These are phyloP conservation scores for Zygoascus meyerae DNA, from an alignment of 1,139 yeast species.

Conservation along the genomic window DNA sequence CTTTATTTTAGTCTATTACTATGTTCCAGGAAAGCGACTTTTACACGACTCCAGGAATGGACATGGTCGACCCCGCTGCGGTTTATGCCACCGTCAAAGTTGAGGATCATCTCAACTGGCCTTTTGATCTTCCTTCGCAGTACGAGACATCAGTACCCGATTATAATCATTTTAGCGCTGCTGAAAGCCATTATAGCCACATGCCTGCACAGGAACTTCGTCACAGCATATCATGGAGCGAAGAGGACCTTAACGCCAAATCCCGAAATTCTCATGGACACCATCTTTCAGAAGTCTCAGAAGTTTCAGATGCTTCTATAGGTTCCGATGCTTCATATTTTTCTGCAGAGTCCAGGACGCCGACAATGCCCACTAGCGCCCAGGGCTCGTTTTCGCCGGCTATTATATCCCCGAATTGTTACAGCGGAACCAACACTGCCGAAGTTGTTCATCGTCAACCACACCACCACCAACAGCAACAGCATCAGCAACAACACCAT, in stretches of 20 bases:
- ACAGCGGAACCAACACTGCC: too few relatives aligned
- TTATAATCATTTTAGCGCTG: too few relatives aligned
- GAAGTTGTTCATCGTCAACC: too few relatives aligned
- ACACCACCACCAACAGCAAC: background rate
- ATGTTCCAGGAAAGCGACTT: constrained; percentile 8
- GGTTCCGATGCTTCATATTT: constrained; percentile 4
- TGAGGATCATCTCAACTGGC: too few relatives aligned
- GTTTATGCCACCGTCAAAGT: background rate
- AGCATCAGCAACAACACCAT: background rate
- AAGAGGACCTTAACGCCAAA: constrained; percentile 1
- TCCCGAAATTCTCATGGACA: background rate
- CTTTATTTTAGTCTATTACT: too few relatives aligned
- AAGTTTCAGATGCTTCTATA: constrained; percentile 4
- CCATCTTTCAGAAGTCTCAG: constrained; percentile 3
- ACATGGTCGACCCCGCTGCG: constrained; percentile 1
- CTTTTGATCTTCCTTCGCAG: too few relatives aligned
- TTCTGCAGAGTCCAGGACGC: background rate
- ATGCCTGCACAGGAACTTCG: constrained; percentile 7
- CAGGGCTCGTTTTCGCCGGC: constrained; percentile 4
- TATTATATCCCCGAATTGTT: background rate
- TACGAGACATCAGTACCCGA: too few relatives aligned
- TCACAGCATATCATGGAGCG: constrained; percentile 9
- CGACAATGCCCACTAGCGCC: background rate
- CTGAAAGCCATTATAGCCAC: constrained; percentile 3
- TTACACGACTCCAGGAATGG: background rate